Conservation (phyloP, 2,329 filamentous ascomycete genomes). For the Paracamarosporium sp. region DNA sequence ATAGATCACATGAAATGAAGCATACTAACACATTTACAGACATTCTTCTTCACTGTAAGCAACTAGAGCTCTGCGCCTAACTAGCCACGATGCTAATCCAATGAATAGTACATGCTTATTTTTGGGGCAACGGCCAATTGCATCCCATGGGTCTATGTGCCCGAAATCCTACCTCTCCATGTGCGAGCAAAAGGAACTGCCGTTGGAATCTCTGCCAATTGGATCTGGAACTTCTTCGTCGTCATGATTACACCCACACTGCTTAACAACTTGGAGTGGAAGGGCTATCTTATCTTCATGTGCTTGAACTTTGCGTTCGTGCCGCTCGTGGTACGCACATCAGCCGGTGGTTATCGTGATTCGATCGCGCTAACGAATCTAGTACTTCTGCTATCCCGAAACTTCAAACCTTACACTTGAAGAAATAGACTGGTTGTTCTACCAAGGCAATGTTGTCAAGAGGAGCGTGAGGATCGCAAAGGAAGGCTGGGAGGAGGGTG, state of each 20-base stretch:
- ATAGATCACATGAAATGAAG: neutral
- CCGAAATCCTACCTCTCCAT: constrained; percentile 59
- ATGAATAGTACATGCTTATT: constrained; percentile 28
- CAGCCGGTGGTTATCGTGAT: constrained; percentile 2
- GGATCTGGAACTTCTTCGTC: constrained; percentile 58
- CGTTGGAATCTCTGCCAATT: constrained; percentile 58
- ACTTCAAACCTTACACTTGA: constrained; percentile 44
- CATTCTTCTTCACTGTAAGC: constrained; percentile 57
- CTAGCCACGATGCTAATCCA: neutral
- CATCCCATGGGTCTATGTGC: constrained; percentile 59
- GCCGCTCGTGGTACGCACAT: constrained; percentile 46
- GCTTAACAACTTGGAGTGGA: constrained; percentile 57
- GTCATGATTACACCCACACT: constrained; percentile 62
- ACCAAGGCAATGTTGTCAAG: constrained; percentile 33
- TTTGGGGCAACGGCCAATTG: constrained; percentile 34
- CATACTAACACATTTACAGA: neutral
- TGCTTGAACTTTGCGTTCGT: constrained; percentile 55
- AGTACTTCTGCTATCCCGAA: constrained; percentile 53
- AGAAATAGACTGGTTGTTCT: constrained; percentile 45
- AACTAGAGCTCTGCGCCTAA: neutral
- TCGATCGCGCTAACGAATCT: constrained; percentile 1
- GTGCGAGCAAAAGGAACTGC: constrained; percentile 59
- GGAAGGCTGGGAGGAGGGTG: constrained; percentile 27
- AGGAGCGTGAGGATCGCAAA: constrained; percentile 30
- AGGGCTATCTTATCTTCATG: constrained; percentile 62